These are phyloP conservation scores for Dendrocalamus sinicus DNA, from an alignment of 176 grass and related monocot species.

Conservation along the genomic window DNA sequence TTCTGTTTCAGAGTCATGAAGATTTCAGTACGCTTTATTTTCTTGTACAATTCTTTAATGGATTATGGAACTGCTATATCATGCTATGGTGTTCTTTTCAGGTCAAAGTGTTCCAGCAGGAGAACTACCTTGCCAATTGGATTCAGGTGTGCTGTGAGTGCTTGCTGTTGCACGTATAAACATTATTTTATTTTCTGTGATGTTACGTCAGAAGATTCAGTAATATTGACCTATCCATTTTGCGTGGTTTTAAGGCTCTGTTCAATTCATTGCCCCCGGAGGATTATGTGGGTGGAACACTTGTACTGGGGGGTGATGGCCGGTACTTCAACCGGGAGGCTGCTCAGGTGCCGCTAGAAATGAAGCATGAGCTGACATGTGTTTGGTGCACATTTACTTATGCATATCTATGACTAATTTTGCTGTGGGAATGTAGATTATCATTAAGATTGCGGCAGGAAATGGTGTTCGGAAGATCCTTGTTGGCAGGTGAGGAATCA, in stretches of 20 bases:
- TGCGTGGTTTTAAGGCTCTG: constrained; percentile 58
- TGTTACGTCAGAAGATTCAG: not conserved
- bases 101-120: constrained; percentile 93
- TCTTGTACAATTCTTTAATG: constrained; percentile 21
- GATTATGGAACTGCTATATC: constrained; percentile 6
- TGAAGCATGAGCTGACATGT: not conserved
- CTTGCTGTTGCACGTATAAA: constrained; percentile 10
- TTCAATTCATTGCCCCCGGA: constrained; percentile 82
- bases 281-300: constrained; percentile 75
- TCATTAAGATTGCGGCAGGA: constrained; percentile 87
- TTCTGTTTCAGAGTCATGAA: not conserved
- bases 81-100: constrained; percentile 40
- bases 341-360: constrained; percentile 58
- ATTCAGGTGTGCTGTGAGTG: constrained; percentile 69
- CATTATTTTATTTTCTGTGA: constrained; percentile 5
- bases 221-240: constrained; percentile 40
- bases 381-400: constrained; percentile 14
- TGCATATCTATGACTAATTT: constrained; percentile 34
- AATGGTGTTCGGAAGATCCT: constrained; percentile 90
- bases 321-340: constrained; percentile 86
- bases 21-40: not conserved
- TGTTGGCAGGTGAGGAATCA: constrained; percentile 64
- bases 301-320: constrained; percentile 88
- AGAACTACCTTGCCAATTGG: constrained; percentile 95
- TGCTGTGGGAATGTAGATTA: constrained; percentile 56